Conservation (phyloP, 345 rosid species). For the Aquilaria sinensis region DNA sequence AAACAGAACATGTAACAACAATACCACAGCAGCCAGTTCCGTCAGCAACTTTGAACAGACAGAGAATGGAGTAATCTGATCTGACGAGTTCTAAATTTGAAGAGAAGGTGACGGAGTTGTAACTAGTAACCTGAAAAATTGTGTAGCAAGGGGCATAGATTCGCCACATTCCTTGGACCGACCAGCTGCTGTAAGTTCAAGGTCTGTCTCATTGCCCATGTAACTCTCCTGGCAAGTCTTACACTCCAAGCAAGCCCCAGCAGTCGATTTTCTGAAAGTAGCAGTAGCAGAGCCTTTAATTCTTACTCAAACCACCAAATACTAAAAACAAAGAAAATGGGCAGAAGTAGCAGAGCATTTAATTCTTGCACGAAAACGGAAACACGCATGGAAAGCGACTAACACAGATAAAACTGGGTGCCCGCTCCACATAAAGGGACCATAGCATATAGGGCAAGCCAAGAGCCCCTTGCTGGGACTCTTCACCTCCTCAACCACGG, state of each 20-base stretch:
- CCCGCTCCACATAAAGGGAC: constrained; percentile 29
- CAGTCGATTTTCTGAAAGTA: constrained; percentile 33
- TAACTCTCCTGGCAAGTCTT: constrained; percentile 58
- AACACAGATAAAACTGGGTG: constrained; percentile 38
- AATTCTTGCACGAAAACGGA: not conserved
- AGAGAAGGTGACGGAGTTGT: too few species aligned
- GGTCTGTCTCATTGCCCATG: constrained; percentile 49
- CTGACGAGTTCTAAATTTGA: not conserved
- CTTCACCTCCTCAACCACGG: constrained; percentile 28
- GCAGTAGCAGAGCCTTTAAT: not conserved
- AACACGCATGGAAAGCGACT: constrained; percentile 15
- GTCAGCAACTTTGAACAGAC: not conserved
- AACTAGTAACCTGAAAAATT: constrained; percentile 39
- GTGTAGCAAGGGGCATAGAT: constrained; percentile 48
- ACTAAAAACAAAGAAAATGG: not conserved
- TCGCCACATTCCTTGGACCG: constrained; percentile 45
- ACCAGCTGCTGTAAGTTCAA: constrained; percentile 57
- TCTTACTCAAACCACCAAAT: constrained; percentile 5
- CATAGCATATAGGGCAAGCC: constrained; percentile 84
- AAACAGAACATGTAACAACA: too few species aligned
- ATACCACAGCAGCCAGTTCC: too few species aligned
- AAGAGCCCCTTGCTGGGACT: constrained; percentile 23
- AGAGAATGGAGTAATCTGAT: not conserved
- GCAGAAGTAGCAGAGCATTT: not conserved
- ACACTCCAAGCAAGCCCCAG: constrained; percentile 45